Evolutionary conservation across 768 basidiomycete genomes (phyloP).

Genomic region (Fomitopsis pulvina): DNA sequence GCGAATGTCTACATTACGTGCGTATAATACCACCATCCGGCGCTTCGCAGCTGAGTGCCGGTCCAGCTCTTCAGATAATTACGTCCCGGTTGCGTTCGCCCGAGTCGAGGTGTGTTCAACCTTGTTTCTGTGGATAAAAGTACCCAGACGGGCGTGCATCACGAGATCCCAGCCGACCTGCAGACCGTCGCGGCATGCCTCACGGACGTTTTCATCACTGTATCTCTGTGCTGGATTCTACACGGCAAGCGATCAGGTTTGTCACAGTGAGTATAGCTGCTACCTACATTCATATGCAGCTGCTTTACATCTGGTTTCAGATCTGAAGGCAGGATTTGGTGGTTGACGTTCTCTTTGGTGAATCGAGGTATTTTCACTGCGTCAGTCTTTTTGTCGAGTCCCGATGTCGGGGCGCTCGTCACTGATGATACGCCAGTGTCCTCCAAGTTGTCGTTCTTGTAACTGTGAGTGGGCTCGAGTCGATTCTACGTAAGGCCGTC

Average conservation of each 20-base stretch:
- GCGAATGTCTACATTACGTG: not conserved
- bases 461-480: not conserved
- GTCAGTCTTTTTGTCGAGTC: not conserved
- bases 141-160: not conserved
- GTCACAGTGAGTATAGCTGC: not conserved
- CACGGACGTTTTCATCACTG: not conserved
- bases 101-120: not conserved
- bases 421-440: not conserved
- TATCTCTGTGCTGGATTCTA: not conserved
- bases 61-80: not conserved
- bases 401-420: not conserved
- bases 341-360: not conserved
- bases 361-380: not conserved
- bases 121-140: not conserved
- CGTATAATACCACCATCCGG: not conserved
- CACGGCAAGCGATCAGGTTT: not conserved
- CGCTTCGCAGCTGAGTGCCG: not conserved
- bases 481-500: too few relatives aligned
- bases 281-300: not conserved
- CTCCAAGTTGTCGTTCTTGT: not conserved
- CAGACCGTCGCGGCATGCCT: not conserved
- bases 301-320: not conserved
- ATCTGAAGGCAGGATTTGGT: not conserved
- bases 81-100: not conserved
- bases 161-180: not conserved